phyloP scores from a whole-genome alignment of 257 asterid species.

The Nemophila menziesii region DNA sequence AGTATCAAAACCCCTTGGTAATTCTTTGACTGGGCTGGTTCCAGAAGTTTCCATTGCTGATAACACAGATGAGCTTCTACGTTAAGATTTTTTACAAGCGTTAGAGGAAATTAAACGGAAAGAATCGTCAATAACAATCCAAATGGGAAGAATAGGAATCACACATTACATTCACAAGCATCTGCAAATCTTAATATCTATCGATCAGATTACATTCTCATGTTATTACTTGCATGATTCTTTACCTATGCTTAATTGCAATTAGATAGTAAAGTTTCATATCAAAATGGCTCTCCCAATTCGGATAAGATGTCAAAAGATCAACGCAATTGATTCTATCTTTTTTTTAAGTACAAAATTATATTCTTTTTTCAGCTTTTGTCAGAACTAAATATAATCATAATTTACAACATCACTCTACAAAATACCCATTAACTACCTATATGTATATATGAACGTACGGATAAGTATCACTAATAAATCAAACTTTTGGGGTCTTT shows the following conservation, averaged over 20 bases:
- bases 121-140: background rate
- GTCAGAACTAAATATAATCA: background rate
- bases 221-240: background rate
- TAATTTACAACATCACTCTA: background rate
- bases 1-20: conserved; percentile 24
- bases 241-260: background rate
- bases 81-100: background rate
- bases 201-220: background rate
- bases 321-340: too few relatives aligned
- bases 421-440: too few relatives aligned
- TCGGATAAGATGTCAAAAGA: background rate
- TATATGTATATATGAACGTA: too few relatives aligned
- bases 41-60: conserved; percentile 32
- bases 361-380: too few relatives aligned
- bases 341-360: background rate
- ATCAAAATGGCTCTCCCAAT: background rate
- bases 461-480: too few relatives aligned
- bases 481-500: background rate
- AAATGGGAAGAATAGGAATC: too few relatives aligned
- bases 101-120: conserved; percentile 1
- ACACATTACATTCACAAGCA: background rate
- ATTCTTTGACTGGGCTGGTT: conserved; percentile 19
- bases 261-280: background rate
- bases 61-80: conserved; percentile 21
- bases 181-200: too few relatives aligned